These are phyloP conservation scores for Cyclostephanos tholiformis DNA, from an alignment of 108 stramenopile species.

Conservation along the genomic window DNA sequence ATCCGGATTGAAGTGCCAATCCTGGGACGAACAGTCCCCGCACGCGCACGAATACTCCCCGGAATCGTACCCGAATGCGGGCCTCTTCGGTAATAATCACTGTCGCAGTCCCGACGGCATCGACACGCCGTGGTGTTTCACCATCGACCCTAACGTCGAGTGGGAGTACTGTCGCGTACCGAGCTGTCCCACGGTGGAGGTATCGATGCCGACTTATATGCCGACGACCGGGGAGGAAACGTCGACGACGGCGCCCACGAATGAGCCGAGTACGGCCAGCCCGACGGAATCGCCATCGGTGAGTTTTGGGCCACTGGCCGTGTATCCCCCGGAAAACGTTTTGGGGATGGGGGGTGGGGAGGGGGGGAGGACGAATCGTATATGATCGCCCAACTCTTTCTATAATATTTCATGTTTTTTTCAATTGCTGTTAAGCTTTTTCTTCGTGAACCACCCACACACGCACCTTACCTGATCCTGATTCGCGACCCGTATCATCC, in stretches of 20 bases:
- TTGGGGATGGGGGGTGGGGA: too few species aligned
- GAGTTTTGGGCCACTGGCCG: constrained; percentile 1
- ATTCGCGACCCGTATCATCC: neutral
- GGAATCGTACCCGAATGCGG: constrained; percentile 5
- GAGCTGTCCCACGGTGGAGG: constrained; percentile 9
- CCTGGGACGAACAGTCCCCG: constrained; percentile 7
- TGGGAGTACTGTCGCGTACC: constrained; percentile 41
- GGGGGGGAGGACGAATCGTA: too few species aligned
- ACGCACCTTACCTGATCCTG: neutral
- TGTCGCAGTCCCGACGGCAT: constrained; percentile 23
- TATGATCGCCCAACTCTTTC: neutral
- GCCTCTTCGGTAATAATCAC: constrained; percentile 6
- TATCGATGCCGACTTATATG: neutral
- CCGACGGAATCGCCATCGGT: neutral
- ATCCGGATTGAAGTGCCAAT: constrained; percentile 9
- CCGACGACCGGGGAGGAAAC: neutral
- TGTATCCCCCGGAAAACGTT: too few species aligned
- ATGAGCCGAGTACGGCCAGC: neutral
- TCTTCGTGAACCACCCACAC: too few species aligned
- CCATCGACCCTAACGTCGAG: constrained; percentile 8
- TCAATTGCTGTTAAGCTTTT: too few species aligned
- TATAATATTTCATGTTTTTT: neutral
- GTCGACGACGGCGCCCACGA: neutral
- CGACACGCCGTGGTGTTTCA: constrained; percentile 28
- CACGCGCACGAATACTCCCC: constrained; percentile 8